These are phyloP conservation scores for Licmophora abbreviata DNA, from an alignment of 108 stramenopile genomes.

Conservation along the genomic window DNA sequence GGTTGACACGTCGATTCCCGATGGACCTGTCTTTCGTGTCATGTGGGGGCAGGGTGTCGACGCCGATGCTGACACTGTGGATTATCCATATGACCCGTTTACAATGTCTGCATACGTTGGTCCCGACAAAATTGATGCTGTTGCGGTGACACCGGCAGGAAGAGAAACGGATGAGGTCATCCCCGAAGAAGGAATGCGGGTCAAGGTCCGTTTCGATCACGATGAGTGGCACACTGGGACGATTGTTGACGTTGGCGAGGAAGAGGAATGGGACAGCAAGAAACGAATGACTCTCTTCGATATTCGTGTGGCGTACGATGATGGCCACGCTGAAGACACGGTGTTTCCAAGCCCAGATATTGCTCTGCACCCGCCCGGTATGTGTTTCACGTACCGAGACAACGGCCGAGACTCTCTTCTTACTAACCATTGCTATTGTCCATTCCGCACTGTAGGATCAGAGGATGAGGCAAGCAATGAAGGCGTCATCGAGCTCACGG, in stretches of 20 bases:
- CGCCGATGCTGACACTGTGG: conserved; percentile 33
- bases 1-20: conserved; percentile 3
- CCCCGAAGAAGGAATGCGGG: conserved; percentile 62
- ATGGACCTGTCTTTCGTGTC: conserved; percentile 74
- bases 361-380: conserved; percentile 57
- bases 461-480: conserved; percentile 31
- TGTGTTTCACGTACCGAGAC: too few species aligned
- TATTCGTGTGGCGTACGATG: conserved; percentile 67
- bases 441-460: conserved; percentile 17
- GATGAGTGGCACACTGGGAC: conserved; percentile 47
- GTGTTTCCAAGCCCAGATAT: conserved; percentile 76
- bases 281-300: conserved; percentile 22
- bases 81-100: conserved; percentile 54
- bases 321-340: conserved; percentile 58
- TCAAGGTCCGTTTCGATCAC: conserved; percentile 60
- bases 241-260: conserved; percentile 30
- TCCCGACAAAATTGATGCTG: neutral
- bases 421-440: too few species aligned
- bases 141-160: neutral
- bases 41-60: conserved; percentile 85
- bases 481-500: conserved; percentile 32
- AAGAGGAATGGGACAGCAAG: conserved; percentile 16
- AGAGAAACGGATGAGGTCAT: conserved; percentile 1
- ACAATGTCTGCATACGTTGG: conserved; percentile 33
- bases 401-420: too few species aligned